Conservation (phyloP, 495 filamentous ascomycete genomes). For the Penicillium herquei region DNA sequence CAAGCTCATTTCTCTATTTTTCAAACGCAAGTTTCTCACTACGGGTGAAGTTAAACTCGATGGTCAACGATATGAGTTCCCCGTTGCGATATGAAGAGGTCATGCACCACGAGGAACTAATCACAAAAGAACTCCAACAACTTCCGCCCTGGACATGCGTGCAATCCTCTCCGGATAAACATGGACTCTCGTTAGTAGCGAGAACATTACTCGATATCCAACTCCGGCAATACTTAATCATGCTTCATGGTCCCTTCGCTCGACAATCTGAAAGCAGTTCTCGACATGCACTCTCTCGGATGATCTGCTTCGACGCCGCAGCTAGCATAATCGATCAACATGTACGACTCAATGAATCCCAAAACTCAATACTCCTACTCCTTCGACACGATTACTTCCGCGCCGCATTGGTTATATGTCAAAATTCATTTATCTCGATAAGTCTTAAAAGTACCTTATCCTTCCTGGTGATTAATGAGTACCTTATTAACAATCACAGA, state of each 20-base stretch:
- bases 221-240: constrained; percentile 27
- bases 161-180: background rate
- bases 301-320: constrained; percentile 25
- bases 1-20: constrained; percentile 22
- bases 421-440: constrained; percentile 15
- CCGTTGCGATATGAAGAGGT: constrained; percentile 25
- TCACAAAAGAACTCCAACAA: constrained; percentile 21
- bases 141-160: constrained; percentile 20
- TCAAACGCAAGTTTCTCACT: constrained; percentile 21
- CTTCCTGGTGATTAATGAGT: no score
- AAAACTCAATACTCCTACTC: constrained; percentile 11
- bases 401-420: constrained; percentile 20
- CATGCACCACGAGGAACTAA: constrained; percentile 24
- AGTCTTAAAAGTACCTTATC: constrained; percentile 7
- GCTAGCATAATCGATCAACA: constrained; percentile 17
- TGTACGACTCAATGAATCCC: constrained; percentile 6
- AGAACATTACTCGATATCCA: constrained; percentile 26
- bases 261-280: constrained; percentile 14
- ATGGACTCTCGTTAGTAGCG: constrained; percentile 6
- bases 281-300: constrained; percentile 19
- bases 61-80: constrained; percentile 26
- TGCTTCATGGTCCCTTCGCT: constrained; percentile 31
- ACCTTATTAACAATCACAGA: constrained; percentile 5
- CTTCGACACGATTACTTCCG: constrained; percentile 23
- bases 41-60: constrained; percentile 24